phyloP scores from a whole-genome alignment of 2,329 filamentous ascomycete genomes.

The Sarocladium kiliense region DNA sequence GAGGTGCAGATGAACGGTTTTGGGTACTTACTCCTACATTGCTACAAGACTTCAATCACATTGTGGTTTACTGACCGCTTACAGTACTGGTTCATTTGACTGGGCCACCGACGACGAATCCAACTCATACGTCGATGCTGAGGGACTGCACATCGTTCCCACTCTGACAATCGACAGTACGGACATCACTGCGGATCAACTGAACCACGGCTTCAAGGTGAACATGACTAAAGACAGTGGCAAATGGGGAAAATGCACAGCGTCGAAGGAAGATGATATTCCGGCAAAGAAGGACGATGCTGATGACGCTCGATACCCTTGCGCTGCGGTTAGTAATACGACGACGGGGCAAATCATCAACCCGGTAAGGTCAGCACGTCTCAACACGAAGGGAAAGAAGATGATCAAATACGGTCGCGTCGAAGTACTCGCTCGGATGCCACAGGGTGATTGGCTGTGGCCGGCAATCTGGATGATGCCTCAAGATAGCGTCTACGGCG shows the following conservation, averaged over 20 bases:
- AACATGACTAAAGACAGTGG: slow-evolving; percentile 33
- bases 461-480: slow-evolving; percentile 48
- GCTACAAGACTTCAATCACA: background rate
- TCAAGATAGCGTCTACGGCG: slow-evolving; percentile 38
- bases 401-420: slow-evolving; percentile 43
- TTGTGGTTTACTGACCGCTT: background rate
- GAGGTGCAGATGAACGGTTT: slow-evolving; percentile 38
- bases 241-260: slow-evolving; percentile 17
- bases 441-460: slow-evolving; percentile 51
- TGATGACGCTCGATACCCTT: background rate
- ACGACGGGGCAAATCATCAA: slow-evolving; percentile 37
- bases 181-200: slow-evolving; percentile 29
- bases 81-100: slow-evolving; percentile 39
- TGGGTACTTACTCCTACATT: background rate
- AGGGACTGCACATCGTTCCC: slow-evolving; percentile 49
- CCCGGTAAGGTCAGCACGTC: slow-evolving; percentile 42
- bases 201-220: slow-evolving; percentile 34
- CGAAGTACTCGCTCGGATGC: slow-evolving; percentile 49
- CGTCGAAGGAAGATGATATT: background rate
- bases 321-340: background rate
- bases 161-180: slow-evolving; percentile 41
- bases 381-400: slow-evolving; percentile 40
- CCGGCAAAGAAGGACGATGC: background rate
- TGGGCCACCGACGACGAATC: slow-evolving; percentile 44
- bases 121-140: slow-evolving; percentile 42